Evolutionary conservation across 2,329 filamentous ascomycete species (phyloP), one percentile per base, ranked within the genome.

Genomic region (Epichloe uncinata): DNA sequence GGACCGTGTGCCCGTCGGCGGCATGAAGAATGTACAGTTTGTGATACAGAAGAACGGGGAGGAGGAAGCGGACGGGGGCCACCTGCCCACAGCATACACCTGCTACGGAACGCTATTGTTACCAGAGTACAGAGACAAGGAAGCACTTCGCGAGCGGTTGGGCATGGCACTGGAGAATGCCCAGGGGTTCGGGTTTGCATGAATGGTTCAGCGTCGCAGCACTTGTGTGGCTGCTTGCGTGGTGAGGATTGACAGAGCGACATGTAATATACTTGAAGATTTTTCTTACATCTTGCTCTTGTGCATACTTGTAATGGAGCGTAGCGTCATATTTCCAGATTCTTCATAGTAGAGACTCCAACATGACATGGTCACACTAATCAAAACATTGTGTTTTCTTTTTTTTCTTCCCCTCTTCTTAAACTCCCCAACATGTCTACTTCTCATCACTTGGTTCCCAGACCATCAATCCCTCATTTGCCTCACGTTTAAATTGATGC

Each of bases 21-120:
- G 93, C 3, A 81, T 90, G 61, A 77, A 79, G 54, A 88, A 85
- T 58, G 71, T 97, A 44, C 82, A 85, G 60, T 97, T 97, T 65
- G 79, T 87, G 13, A 76, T 98, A 42, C 85, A 91, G 66, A 81
- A 78, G 59, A 88, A 89, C 61, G 81, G 86, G 15, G 73, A 81
- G 49, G 84, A 78, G 55, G 69, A 73, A 6, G 72, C 69, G 2
- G 69, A 71, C 2, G 61, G 63, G 63, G 76, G 74, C 0, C 76
- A 78, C 54, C 60, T 98, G 58, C 93, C 93, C 3, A 95, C 85
- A 5, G 91, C 87, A 53, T 84, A 89, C 60, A 98, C 93, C 0
- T 98, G 93, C 66, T 97, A 95, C 68, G 88, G 91, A 2, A 90
- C 86, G 45, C 68, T 98, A 43, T 69, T 95, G 55, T 66, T 98